These are phyloP conservation scores for Serendipita indica DNA, from an alignment of 768 basidiomycete genomes.

Conservation along the genomic window DNA sequence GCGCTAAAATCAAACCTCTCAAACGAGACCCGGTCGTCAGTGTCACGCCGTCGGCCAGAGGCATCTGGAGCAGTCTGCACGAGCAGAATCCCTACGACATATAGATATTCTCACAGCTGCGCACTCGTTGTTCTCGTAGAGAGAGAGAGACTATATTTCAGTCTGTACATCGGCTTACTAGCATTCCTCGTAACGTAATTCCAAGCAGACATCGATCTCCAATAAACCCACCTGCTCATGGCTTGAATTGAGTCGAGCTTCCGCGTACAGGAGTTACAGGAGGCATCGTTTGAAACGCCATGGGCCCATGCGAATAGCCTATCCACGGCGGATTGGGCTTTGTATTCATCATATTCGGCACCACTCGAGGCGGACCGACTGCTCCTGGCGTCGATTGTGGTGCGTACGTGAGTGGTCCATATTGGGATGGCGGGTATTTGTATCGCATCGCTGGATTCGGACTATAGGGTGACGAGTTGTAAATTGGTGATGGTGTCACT, in stretches of 20 bases:
- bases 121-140: not conserved
- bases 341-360: not conserved
- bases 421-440: not conserved
- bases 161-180: not conserved
- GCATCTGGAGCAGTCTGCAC: constrained; percentile 83
- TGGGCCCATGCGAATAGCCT: not conserved
- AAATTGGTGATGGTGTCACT: not conserved
- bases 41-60: constrained; percentile 63
- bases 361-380: not conserved
- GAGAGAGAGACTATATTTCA: not conserved
- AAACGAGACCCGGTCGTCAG: constrained; percentile 64
- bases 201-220: no score
- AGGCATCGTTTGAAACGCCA: not conserved
- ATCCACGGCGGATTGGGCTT: not conserved
- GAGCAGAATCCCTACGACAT: constrained; percentile 52
- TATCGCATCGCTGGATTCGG: not conserved
- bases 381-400: not conserved
- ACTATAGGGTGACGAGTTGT: not conserved
- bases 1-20: constrained; percentile 67
- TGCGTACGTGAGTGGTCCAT: not conserved
- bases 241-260: not conserved
- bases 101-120: constrained; percentile 7
- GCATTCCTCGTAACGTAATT: no score
- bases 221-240: not conserved
- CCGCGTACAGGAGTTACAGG: not conserved